Conservation (phyloP, 108 stramenopile species). For the Bacterosira constricta region DNA sequence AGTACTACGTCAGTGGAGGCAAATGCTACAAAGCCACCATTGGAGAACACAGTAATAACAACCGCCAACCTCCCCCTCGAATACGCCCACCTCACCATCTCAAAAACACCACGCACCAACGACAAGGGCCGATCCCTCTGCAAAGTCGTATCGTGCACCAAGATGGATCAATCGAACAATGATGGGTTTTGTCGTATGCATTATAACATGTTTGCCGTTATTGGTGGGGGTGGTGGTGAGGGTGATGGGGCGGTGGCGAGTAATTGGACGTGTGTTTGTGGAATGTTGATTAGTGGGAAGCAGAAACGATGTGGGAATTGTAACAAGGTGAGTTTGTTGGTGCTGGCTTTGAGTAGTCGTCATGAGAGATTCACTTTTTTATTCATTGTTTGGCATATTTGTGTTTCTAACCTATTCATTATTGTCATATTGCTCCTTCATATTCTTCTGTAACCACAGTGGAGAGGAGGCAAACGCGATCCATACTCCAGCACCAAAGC, state of each 20-base stretch:
- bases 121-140: constrained; percentile 13
- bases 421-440: neutral
- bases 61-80: neutral
- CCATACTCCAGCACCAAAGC: neutral
- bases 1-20: no score
- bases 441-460: neutral
- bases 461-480: constrained; percentile 21
- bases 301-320: constrained; percentile 22
- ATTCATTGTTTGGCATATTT: neutral
- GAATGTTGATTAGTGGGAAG: neutral
- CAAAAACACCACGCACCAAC: neutral
- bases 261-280: constrained; percentile 29
- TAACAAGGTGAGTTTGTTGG: no score
- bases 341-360: no score
- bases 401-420: neutral
- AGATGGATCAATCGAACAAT: constrained; percentile 17
- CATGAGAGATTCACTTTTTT: no score
- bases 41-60: no score
- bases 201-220: constrained; percentile 1
- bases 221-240: neutral
- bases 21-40: no score
- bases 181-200: constrained; percentile 25
- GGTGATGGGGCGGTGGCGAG: neutral
- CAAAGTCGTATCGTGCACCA: constrained; percentile 19
- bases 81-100: constrained; percentile 1